phyloP scores from a whole-genome alignment of 1,284 basidiomycete genomes.

The Puccinia horiana region DNA sequence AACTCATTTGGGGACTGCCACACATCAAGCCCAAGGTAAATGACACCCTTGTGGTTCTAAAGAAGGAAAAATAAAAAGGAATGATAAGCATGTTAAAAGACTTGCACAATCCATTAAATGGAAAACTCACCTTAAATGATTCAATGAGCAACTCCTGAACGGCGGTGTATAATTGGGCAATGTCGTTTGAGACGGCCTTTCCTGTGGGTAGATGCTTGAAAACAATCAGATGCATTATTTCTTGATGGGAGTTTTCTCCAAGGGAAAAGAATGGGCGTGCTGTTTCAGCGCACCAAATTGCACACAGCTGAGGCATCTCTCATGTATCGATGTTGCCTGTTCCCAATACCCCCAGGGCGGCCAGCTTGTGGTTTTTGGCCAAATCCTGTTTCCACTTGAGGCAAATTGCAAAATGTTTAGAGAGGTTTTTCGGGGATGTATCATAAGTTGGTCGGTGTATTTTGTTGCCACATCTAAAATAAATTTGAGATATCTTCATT shows the following conservation, averaged over 20 bases:
- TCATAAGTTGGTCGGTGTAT: slow-evolving; percentile 6
- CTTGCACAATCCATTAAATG: neutral
- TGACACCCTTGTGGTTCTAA: neutral
- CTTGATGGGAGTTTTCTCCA: neutral
- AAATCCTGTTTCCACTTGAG: neutral
- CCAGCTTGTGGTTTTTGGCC: neutral
- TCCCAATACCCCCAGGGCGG: neutral
- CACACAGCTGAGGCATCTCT: slow-evolving; percentile 11
- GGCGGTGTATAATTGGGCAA: neutral
- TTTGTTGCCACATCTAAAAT: slow-evolving; percentile 5
- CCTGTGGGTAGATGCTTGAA: neutral
- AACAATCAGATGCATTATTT: neutral
- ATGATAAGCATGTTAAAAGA: neutral
- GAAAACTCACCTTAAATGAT: slow-evolving; percentile 6
- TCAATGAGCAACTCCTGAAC: slow-evolving; percentile 18
- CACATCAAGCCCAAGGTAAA: slow-evolving; percentile 12
- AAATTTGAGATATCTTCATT: neutral
- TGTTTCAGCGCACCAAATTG: neutral
- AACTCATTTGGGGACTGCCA: slow-evolving; percentile 6
- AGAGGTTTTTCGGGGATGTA: neutral
- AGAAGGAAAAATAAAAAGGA: neutral
- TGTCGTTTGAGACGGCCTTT: neutral
- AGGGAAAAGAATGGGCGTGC: neutral
- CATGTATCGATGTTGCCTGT: neutral
- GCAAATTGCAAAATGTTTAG: neutral